These are phyloP conservation scores for Fistulinella prunicolor DNA, from an alignment of 768 basidiomycete species.

Conservation along the genomic window DNA sequence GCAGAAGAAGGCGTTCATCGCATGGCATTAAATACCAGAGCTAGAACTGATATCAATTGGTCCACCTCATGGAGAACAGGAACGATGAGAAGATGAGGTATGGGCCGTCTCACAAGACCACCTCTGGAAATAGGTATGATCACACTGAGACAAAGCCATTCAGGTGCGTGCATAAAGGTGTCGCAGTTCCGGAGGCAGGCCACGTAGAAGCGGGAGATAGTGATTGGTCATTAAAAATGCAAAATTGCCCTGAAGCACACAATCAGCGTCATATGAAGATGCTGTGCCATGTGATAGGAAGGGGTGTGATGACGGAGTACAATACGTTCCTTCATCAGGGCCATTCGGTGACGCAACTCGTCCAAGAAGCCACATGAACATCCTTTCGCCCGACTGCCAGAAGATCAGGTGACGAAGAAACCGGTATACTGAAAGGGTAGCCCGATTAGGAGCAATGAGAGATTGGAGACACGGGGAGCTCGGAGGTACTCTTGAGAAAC, in stretches of 20 bases:
- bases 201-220: not conserved
- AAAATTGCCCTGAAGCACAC: not conserved
- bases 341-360: not conserved
- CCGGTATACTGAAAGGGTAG: not conserved
- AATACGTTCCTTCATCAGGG: not conserved
- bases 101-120: not conserved
- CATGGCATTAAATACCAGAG: slow-evolving; percentile 18
- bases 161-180: slow-evolving; percentile 1
- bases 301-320: not conserved
- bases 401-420: not conserved
- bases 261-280: not conserved
- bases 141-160: not conserved
- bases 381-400: not conserved
- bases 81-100: slow-evolving; percentile 1
- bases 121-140: not conserved
- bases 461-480: not conserved
- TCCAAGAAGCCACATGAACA: slow-evolving; percentile 1
- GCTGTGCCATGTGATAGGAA: slow-evolving; percentile 1
- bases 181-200: slow-evolving; percentile 1
- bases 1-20: not conserved
- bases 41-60: not conserved
- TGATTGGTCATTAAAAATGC: not conserved
- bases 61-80: slow-evolving; percentile 7
- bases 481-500: not conserved
- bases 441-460: not conserved